Evolutionary conservation across 1,139 yeast species (phyloP), one percentile per base, ranked within the genome.

Genomic region (Lodderomyces jiufengensis): DNA sequence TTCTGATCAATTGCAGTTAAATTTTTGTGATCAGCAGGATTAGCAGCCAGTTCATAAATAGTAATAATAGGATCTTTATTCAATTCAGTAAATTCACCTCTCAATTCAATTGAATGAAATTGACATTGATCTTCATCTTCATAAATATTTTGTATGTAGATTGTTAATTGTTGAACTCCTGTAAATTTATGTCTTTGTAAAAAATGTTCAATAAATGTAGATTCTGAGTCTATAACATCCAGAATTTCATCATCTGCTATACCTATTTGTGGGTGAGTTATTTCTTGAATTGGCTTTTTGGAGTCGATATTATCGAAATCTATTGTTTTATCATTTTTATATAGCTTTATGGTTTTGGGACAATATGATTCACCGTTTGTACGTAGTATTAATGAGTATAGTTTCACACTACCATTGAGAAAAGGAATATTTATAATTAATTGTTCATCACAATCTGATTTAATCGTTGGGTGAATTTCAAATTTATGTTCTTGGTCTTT

Each of bases 31-130:
- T 90, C 97, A 3, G 83, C 78, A 0, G 96, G 96, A 53, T 88
- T 88, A 5, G 97, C 94, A 1, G 96, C 95, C 42, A 88, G 78
- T 57, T 90, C 97, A 57, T 90, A 90, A 20, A 84, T 53, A 1
- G 95, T 71, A 14, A 83, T 72, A 13, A 85, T 79, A 0, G 95
- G 95, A 40, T 77, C 86, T 48, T 70, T 75, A 34, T 66, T 61
- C 42, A 80, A 58, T 38, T 76, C 78, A 4, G 81, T 73, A 55
- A 70, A 80, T 46, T 84, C 94, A 1, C 97, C 97, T 36, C 97
- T 65, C 25, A 92, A 57, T 40, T 95, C 97, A 33, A 88, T 61
- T 51, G 80, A 83, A 48, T 81, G 81, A 2, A 88, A 45, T 41
- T 70, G 76, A 6, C 80, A 66, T 25, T 70, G 66, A 21, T 65